A percentile compares a stretch with the other conserved stretches of the same genome.
Evolutionary conservation across 1,139 yeast genomes (phyloP).

Genomic region (Kazachstania sp.): DNA sequence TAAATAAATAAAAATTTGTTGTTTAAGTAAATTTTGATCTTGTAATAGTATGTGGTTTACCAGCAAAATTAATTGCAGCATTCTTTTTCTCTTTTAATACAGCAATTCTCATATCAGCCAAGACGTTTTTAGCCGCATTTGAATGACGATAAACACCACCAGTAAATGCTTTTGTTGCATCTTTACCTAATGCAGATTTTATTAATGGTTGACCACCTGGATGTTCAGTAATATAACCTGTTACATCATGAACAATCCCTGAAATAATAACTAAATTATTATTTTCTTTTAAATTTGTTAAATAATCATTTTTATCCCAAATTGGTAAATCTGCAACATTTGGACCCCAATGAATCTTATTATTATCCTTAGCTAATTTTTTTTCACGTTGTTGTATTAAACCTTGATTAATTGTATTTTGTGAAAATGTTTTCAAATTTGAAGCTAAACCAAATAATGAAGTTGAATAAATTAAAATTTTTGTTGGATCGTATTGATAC

Average conservation of each 20-base stretch:
- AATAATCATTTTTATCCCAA: constrained; percentile 80
- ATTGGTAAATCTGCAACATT: constrained; percentile 78
- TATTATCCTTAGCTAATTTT: constrained; percentile 77
- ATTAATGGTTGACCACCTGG: constrained; percentile 96
- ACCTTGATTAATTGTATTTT: constrained; percentile 95
- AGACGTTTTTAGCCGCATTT: constrained; percentile 92
- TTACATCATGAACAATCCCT: constrained; percentile 91
- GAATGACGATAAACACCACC: constrained; percentile 98
- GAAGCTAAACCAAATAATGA: constrained; percentile 80
- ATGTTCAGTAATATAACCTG: constrained; percentile 78
- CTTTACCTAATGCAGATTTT: constrained; percentile 84
- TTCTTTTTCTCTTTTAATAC: constrained; percentile 64
- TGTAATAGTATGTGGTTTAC: constrained; percentile 27
- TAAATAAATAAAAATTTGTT: neutral
- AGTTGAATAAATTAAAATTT: constrained; percentile 59
- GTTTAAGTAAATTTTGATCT: constrained; percentile 2
- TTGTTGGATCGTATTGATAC: constrained; percentile 99
- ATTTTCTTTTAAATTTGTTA: constrained; percentile 49
- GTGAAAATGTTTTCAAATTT: constrained; percentile 87
- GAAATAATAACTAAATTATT: constrained; percentile 70
- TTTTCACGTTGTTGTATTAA: constrained; percentile 92
- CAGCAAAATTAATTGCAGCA: constrained; percentile 29
- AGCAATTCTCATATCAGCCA: constrained; percentile 94
- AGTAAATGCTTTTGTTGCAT: constrained; percentile 93
- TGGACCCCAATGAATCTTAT: constrained; percentile 86